phyloP scores from a whole-genome alignment of 176 grass and related monocot species.

The Coix lacrymajobi region DNA sequence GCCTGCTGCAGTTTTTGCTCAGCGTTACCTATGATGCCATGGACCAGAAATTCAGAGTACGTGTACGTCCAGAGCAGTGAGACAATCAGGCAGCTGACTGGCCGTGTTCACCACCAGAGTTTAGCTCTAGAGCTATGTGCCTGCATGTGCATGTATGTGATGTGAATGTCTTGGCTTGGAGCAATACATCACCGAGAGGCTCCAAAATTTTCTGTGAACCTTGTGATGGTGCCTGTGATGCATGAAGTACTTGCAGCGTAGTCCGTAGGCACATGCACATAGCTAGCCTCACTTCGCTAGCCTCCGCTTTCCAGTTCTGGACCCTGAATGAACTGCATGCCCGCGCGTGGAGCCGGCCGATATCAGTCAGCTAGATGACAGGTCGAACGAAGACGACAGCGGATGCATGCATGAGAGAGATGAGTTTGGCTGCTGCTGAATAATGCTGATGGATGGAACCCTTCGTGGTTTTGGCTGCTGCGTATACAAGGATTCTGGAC shows the following conservation, averaged over 20 bases:
- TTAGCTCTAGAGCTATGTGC: too few species aligned
- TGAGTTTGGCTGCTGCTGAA: slow-evolving; percentile 31
- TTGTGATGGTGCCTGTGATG: background rate
- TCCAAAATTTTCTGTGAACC: background rate
- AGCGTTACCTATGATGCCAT: background rate
- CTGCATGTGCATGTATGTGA: too few species aligned
- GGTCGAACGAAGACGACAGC: background rate
- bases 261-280: too few species aligned
- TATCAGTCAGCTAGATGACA: slow-evolving; percentile 2
- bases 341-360: background rate
- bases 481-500: background rate
- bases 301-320: slow-evolving; percentile 36
- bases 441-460: slow-evolving; percentile 51
- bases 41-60: background rate
- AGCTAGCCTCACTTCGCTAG: background rate
- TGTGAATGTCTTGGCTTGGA: background rate
- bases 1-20: background rate
- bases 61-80: slow-evolving; percentile 7
- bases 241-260: background rate
- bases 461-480: slow-evolving; percentile 19
- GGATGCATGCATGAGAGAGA: background rate
- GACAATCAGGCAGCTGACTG: background rate
- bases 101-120: too few species aligned
- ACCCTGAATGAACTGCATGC: background rate
- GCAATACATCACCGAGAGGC: background rate